Percentiles rank a stretch among this genome's conserved stretches.
Evolutionary conservation across 2,329 filamentous ascomycete species (phyloP).

Genomic region (Paracoccidioides lutzii): DNA sequence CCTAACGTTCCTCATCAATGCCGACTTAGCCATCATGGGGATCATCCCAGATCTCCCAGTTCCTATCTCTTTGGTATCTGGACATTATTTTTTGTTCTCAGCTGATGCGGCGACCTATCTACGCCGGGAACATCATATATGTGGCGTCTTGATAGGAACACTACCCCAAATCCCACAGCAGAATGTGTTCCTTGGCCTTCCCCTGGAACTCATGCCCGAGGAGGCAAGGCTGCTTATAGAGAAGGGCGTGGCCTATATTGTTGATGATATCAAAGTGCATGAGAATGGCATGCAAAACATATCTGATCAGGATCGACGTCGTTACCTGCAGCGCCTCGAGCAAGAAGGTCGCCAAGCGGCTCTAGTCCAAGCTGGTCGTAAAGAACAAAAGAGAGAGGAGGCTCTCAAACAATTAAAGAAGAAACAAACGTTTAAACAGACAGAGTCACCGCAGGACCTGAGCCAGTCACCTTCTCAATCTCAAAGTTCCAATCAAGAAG

Average conservation of each 20-base stretch:
- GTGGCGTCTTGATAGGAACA: slow-evolving; percentile 72
- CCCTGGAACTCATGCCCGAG: slow-evolving; percentile 79
- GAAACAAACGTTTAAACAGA: slow-evolving; percentile 18
- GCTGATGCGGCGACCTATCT: slow-evolving; percentile 65
- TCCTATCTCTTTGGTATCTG: slow-evolving; percentile 67
- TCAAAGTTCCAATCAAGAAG: slow-evolving; percentile 3
- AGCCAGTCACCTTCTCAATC: slow-evolving; percentile 8
- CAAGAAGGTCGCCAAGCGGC: slow-evolving; percentile 42
- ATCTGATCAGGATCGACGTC: slow-evolving; percentile 44
- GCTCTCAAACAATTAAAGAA: slow-evolving; percentile 38
- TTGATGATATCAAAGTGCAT: slow-evolving; percentile 67
- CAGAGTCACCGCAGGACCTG: slow-evolving; percentile 6
- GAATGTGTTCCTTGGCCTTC: slow-evolving; percentile 82
- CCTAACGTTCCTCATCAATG: slow-evolving; percentile 9
- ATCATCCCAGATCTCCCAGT: slow-evolving; percentile 42
- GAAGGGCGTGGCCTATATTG: slow-evolving; percentile 60
- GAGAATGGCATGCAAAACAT: slow-evolving; percentile 48
- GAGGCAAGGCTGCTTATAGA: slow-evolving; percentile 73
- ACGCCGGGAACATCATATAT: slow-evolving; percentile 69
- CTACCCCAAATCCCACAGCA: slow-evolving; percentile 88
- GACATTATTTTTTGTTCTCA: slow-evolving; percentile 82
- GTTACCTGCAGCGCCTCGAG: slow-evolving; percentile 47
- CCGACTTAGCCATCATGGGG: slow-evolving; percentile 21
- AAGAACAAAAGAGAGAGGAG: slow-evolving; percentile 38
- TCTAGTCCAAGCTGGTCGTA: slow-evolving; percentile 33